Evolutionary conservation across 805 yeast genomes (phyloP).

Genomic region (Metschnikowia proteae): DNA sequence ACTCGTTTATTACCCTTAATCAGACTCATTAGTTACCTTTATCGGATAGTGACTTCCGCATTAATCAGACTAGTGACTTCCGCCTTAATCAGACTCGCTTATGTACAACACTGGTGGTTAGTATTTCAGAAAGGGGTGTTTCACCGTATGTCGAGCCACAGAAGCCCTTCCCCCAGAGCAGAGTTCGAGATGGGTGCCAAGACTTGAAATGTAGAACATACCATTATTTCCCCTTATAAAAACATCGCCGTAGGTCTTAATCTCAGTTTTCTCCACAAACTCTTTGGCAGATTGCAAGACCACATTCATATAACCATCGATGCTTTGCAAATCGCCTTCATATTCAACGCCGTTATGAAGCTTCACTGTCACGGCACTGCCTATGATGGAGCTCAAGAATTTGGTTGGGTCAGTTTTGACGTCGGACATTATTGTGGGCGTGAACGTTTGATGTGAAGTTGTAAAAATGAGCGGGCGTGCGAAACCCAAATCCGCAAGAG

Average conservation of each 20-base stretch:
- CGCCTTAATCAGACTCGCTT: slow-evolving; percentile 26
- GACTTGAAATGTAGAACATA: slow-evolving; percentile 32
- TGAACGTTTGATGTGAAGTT: not conserved
- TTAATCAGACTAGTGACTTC: not conserved
- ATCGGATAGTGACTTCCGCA: too few relatives aligned
- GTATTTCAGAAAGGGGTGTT: slow-evolving; percentile 12
- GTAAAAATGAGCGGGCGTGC: slow-evolving; percentile 7
- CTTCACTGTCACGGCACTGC: slow-evolving; percentile 76
- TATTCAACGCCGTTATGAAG: slow-evolving; percentile 85
- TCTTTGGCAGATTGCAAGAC: slow-evolving; percentile 80
- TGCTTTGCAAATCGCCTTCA: slow-evolving; percentile 61
- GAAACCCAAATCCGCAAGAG: not conserved
- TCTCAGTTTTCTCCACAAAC: slow-evolving; percentile 42
- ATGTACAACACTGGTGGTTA: slow-evolving; percentile 41
- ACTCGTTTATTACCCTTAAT: too few relatives aligned
- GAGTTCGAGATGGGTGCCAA: not conserved
- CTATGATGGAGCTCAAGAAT: slow-evolving; percentile 75
- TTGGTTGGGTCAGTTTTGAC: slow-evolving; percentile 60
- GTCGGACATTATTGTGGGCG: slow-evolving; percentile 11
- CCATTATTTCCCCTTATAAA: slow-evolving; percentile 87
- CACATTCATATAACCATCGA: slow-evolving; percentile 96
- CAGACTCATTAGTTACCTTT: not conserved
- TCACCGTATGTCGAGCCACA: not conserved
- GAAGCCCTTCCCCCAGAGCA: not conserved
- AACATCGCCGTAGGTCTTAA: slow-evolving; percentile 65